Evolutionary conservation across 2,329 filamentous ascomycete genomes (phyloP), one percentile per base, ranked within the genome.

Genomic region (Lecanicillium sp.): DNA sequence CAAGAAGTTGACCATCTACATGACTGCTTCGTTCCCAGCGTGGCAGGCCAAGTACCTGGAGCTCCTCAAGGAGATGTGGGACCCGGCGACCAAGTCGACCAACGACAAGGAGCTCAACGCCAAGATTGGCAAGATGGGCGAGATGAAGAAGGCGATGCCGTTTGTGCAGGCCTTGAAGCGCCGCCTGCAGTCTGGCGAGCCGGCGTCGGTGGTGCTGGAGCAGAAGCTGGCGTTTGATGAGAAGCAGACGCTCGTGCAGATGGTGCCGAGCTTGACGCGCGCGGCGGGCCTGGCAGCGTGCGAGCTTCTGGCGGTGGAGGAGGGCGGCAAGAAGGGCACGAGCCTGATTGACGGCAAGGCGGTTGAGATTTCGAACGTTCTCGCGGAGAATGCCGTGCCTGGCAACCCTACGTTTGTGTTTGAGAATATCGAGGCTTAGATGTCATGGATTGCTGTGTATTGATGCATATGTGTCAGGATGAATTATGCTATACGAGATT

Each of bases 81-180:
- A 87, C 52, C 66, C 76, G 15, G 63, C 61, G 53, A 79, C 70
- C 55, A 73, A 86, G 54, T 70, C 73, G 9, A 69, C 86, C 55
- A 84, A 95, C 61, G 87, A 94, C 64, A 95, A 94, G 73, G 81
- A 80, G 49, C 73, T 96, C 39, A 87, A 83, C 59, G 83, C 81
- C 56, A 79, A 83, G 61, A 84, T 96, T 50, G 82, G 81, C 57
- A 95, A 95, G 74, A 75, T 89, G 61, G 83, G 82, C 36, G 87
- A 94, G 69, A 89, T 90, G 78, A 98, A 97, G 81, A 93, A 94
- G 71, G 91, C 90, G 2, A 97, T 97, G 91, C 93, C 93, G 0
- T 97, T 96, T 62, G 84, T 96, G 42, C 90, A 97, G 70, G 70
- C 66, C 6, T 73, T 97, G 51, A 96, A 96, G 83, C 87, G 80